phyloP scores from a whole-genome alignment of 768 basidiomycete genomes.

The Podaxis rugospora region DNA sequence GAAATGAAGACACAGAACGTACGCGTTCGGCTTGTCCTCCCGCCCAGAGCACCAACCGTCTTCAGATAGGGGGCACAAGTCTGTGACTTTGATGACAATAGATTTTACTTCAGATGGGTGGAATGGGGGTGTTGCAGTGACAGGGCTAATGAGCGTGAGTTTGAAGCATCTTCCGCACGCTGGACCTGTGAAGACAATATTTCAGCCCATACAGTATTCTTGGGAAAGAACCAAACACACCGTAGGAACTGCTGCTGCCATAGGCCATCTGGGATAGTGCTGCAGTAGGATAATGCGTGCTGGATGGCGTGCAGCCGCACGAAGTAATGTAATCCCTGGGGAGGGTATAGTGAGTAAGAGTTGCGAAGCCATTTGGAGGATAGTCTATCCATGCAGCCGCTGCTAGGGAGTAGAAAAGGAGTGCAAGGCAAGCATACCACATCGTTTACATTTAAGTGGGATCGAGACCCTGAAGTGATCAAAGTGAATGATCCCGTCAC shows the following conservation, averaged over 20 bases:
- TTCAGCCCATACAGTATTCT: not conserved
- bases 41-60: conserved; percentile 74
- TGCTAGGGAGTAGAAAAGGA: conserved; percentile 8
- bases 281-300: conserved; percentile 73
- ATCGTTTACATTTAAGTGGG: conserved; percentile 9
- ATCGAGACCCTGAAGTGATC: not conserved
- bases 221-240: conserved; percentile 20
- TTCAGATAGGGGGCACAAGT: conserved; percentile 65
- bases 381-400: conserved; percentile 58
- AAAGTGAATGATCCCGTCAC: conserved; percentile 3
- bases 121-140: conserved; percentile 64
- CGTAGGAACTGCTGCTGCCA: conserved; percentile 67
- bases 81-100: conserved; percentile 74
- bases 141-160: conserved; percentile 67
- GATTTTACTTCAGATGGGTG: conserved; percentile 55
- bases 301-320: conserved; percentile 70
- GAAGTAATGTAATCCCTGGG: conserved; percentile 57
- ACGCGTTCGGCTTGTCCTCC: conserved; percentile 57
- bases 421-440: not conserved
- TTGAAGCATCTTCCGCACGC: conserved; percentile 79
- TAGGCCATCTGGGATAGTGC: conserved; percentile 79
- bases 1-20: conserved; percentile 19
- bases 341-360: conserved; percentile 73
- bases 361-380: conserved; percentile 57
- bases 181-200: conserved; percentile 39